Evolutionary conservation across 163 green algal species (phyloP).

Genomic region (Chlamydomonas reinhardtii): DNA sequence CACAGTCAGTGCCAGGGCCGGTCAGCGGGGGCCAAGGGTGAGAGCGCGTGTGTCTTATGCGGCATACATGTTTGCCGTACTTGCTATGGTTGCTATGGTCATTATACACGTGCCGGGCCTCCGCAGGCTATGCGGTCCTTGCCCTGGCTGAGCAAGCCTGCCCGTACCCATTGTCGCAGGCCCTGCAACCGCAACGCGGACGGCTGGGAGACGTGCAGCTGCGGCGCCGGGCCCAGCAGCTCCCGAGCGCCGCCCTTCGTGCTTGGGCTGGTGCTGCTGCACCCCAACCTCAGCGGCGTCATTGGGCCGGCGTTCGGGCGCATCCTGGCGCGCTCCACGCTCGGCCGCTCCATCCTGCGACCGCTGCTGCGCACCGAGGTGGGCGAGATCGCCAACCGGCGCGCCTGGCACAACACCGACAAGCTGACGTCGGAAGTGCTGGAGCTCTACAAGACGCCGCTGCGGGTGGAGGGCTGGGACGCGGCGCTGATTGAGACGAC

Average conservation of each 20-base stretch:
- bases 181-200: slow-evolving; percentile 9
- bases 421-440: slow-evolving; percentile 78
- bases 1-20: slow-evolving; percentile 45
- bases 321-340: slow-evolving; percentile 70
- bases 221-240: not conserved
- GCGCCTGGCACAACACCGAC: slow-evolving; percentile 77
- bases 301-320: slow-evolving; percentile 68
- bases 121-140: too few relatives aligned
- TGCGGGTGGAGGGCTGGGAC: slow-evolving; percentile 80
- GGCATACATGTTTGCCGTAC: too few relatives aligned
- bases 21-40: slow-evolving; percentile 17
- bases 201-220: slow-evolving; percentile 23
- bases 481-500: slow-evolving; percentile 71
- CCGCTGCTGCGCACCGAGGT: slow-evolving; percentile 82
- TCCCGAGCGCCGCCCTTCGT: slow-evolving; percentile 23
- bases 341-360: slow-evolving; percentile 80
- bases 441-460: slow-evolving; percentile 78
- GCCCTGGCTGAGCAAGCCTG: not conserved
- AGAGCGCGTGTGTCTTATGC: not conserved
- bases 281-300: slow-evolving; percentile 71
- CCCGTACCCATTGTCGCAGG: not conserved
- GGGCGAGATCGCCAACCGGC: slow-evolving; percentile 81
- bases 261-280: slow-evolving; percentile 74
- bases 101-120: too few relatives aligned
- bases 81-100: too few relatives aligned